These are phyloP conservation scores for Coelastrella sp. DNA, from an alignment of 139 green algal genomes.

Conservation along the genomic window DNA sequence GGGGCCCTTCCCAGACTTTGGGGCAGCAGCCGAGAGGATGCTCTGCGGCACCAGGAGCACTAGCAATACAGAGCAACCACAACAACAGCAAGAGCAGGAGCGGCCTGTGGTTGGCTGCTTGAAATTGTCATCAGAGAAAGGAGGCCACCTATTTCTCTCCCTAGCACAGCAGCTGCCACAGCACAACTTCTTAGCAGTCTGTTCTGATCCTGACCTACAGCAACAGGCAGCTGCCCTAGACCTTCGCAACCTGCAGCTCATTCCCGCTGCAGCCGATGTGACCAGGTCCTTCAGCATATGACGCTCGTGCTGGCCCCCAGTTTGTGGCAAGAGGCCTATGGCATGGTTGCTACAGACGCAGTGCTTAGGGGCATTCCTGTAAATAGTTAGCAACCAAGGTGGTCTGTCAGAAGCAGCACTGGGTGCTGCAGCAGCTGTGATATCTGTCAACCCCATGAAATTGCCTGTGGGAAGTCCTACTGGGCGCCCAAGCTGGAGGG, in stretches of 20 bases:
- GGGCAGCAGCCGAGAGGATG: not conserved
- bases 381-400: not conserved
- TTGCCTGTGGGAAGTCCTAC: not conserved
- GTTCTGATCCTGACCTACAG: constrained; percentile 13
- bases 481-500: not conserved
- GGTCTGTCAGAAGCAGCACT: constrained; percentile 21
- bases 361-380: not conserved
- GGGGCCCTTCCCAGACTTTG: constrained; percentile 54
- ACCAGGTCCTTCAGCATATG: constrained; percentile 49
- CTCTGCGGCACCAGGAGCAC: too few relatives aligned
- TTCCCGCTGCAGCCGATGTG: constrained; percentile 26
- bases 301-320: constrained; percentile 59
- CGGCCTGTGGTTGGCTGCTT: constrained; percentile 20
- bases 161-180: constrained; percentile 46
- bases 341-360: constrained; percentile 66
- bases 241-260: constrained; percentile 35
- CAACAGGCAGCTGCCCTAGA: not conserved
- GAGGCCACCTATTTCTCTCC: constrained; percentile 47
- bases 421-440: not conserved
- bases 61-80: not conserved
- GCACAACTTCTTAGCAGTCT: constrained; percentile 52
- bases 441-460: constrained; percentile 20
- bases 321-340: constrained; percentile 70
- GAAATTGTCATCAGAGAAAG: constrained; percentile 67
- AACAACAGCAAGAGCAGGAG: not conserved